Evolutionary conservation across 2,329 filamentous ascomycete species (phyloP), one percentile per base, ranked within the genome.

Genomic region (Aspergillus sp.): DNA sequence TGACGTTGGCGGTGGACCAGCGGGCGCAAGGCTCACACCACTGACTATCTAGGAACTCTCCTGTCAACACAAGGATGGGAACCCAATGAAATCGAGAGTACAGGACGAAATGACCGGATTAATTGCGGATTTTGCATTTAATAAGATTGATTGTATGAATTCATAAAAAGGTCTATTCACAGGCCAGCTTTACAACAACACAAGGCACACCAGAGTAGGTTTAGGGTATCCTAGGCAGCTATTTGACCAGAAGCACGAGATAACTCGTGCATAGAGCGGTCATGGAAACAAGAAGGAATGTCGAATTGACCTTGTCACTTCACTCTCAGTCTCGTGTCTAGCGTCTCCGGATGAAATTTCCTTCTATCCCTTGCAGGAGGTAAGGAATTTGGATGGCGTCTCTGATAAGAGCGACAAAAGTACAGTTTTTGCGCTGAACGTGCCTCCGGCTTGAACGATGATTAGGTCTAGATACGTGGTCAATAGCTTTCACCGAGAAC

Each of bases 1-100:
- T 56, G 54, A 56, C 54, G 54, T 56, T 56, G 54, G 51, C 46
- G 54, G 54, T 56, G 54, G 54, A 55, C 19, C 30, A 45, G 44
- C 52, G 45, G 52, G 41, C 51, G 51, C 42, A 46, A 39, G 33
- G 27, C 51, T 37, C 34, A 37, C 34, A 37, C 34, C 34, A 37
- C 39, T 17, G 13, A 37, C 39, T 17, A 13, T 44, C 17, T 13
- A 44, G 19, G 20, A 30, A 30, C 15, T 37, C 12, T 37, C 34
- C 15, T 37, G 13, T 37, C 34, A 37, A 37, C 13, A 37, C 12
- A 5, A n/a, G 12, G 34, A n/a, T 15, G 6, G 11, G 12, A 37
- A 37, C 13, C 12, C 12, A 37, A 37, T 13, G 7, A 15, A 37
- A 37, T 37, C 34, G 15, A 37, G 15, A 15, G 34, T 37, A 37